Evolutionary conservation across 2,329 filamentous ascomycete genomes (phyloP).

Genomic region (Pestalotiopsis sp.): DNA sequence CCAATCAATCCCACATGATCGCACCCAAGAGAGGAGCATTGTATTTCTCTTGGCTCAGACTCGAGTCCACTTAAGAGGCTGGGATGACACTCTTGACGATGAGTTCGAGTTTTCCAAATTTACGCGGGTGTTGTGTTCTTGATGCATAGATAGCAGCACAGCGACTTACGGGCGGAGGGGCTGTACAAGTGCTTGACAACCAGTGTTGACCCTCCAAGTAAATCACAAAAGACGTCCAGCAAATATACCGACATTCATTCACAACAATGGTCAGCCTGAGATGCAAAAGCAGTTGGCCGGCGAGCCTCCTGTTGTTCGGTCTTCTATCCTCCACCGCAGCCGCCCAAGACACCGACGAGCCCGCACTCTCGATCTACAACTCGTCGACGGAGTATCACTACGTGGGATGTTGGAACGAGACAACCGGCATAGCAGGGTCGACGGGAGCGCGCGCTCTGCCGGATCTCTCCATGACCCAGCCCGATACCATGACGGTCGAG

Average conservation of each 20-base stretch:
- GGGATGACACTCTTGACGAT: too few species aligned
- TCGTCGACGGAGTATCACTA: constrained; percentile 46
- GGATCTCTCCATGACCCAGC: constrained; percentile 38
- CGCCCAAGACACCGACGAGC: neutral
- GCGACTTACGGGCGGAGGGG: too few species aligned
- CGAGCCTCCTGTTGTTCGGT: constrained; percentile 3
- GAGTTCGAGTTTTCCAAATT: too few species aligned
- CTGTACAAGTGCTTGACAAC: too few species aligned
- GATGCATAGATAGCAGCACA: neutral
- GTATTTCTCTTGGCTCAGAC: neutral
- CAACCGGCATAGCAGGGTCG: constrained; percentile 44
- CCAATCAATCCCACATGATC: neutral
- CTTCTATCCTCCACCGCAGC: neutral
- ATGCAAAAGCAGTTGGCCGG: neutral
- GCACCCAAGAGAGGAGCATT: neutral
- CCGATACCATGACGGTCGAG: constrained; percentile 53
- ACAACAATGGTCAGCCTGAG: neutral
- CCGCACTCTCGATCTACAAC: constrained; percentile 32
- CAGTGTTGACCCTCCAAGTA: neutral
- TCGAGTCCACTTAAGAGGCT: too few species aligned
- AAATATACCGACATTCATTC: neutral
- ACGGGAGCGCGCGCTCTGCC: constrained; percentile 46
- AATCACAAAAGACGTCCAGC: neutral
- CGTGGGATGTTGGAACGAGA: constrained; percentile 63
- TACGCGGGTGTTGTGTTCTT: neutral